Conservation (phyloP, 2,329 filamentous ascomycete species). For the Aspergillus glaucus region DNA sequence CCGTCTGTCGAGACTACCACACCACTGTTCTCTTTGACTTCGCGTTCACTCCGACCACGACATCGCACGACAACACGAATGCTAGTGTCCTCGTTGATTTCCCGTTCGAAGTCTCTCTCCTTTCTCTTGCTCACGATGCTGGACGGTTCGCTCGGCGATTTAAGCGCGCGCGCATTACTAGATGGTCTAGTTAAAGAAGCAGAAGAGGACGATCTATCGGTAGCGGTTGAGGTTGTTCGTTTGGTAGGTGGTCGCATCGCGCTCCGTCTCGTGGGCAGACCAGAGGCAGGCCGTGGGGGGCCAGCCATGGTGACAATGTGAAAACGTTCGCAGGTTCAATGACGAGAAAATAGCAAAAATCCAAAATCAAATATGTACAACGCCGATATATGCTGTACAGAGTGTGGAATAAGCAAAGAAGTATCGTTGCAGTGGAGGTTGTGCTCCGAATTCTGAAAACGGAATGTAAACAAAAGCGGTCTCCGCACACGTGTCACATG, state of each 20-base stretch:
- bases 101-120: constrained; percentile 72
- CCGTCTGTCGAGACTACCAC: constrained; percentile 85
- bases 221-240: constrained; percentile 49
- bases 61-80: constrained; percentile 97
- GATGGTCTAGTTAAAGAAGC: constrained; percentile 62
- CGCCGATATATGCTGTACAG: background rate
- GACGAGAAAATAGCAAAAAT: background rate
- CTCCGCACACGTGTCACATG: constrained; percentile 10
- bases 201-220: constrained; percentile 60
- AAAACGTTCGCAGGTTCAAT: background rate
- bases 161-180: constrained; percentile 33
- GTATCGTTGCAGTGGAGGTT: constrained; percentile 9
- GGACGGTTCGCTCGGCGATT: constrained; percentile 41
- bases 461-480: constrained; percentile 26
- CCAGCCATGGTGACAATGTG: constrained; percentile 44
- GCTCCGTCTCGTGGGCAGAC: constrained; percentile 45
- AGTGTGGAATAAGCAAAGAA: background rate
- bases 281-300: constrained; percentile 45
- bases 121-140: constrained; percentile 70
- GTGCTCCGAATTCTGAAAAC: constrained; percentile 11
- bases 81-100: constrained; percentile 75
- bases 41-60: constrained; percentile 83
- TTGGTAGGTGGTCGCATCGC: constrained; percentile 46
- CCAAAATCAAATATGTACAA: background rate
- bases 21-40: constrained; percentile 88